Evolutionary conservation across 352 stramenopile genomes (phyloP).

Genomic region (Pythium folliculosum): DNA sequence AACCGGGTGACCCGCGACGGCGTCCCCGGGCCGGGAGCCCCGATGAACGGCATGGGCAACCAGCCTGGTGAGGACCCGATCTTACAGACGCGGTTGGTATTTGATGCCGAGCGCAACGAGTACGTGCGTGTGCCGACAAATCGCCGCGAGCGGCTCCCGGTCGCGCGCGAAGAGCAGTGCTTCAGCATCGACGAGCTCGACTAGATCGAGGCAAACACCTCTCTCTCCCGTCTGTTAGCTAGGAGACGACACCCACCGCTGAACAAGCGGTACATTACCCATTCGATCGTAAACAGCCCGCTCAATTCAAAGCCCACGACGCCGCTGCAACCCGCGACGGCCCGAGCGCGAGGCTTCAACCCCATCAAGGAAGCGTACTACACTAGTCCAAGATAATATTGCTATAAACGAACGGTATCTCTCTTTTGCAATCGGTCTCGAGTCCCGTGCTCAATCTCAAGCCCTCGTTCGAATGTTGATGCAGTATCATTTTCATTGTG

Average conservation of each 20-base stretch:
- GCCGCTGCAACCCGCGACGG: no score
- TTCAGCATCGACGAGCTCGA: constrained; percentile 67
- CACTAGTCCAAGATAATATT: not conserved
- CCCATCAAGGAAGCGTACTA: not conserved
- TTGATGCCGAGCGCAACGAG: constrained; percentile 22
- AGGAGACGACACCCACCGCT: not conserved
- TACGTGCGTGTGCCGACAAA: constrained; percentile 18
- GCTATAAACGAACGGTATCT: constrained; percentile 1
- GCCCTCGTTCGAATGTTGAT: no score
- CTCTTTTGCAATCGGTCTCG: not conserved
- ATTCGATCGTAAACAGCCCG: no score
- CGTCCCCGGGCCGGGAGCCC: no score
- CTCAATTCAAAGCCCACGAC: no score
- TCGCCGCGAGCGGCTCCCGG: not conserved
- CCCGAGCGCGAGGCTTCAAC: no score
- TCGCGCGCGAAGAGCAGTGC: constrained; percentile 30
- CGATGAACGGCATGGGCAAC: not conserved
- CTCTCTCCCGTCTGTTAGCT: not conserved
- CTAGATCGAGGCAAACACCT: constrained; percentile 20
- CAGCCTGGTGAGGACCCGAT: constrained; percentile 15
- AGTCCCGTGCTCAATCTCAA: no score
- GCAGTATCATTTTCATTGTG: not conserved
- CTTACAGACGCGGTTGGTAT: constrained; percentile 19
- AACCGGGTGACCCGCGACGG: constrained; percentile 13
- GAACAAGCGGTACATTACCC: no score